Percentiles rank a stretch among this genome's conserved stretches.
These are phyloP conservation scores for Coemansia sp. DNA, from an alignment of 192 early-diverging fungal species.

Conservation along the genomic window DNA sequence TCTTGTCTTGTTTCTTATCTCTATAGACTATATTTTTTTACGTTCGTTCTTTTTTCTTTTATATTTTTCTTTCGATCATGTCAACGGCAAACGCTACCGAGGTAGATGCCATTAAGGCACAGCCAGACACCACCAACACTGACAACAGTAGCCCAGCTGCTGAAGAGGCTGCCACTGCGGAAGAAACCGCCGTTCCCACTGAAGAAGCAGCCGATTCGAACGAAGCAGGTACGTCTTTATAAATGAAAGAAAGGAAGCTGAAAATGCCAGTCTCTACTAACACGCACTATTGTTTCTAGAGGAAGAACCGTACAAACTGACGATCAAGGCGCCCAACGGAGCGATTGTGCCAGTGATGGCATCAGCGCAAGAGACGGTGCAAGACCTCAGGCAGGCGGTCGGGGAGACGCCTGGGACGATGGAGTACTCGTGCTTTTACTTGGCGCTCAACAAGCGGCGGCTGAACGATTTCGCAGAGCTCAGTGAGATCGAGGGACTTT, in stretches of 20 bases:
- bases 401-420: conserved; percentile 82
- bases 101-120: conserved; percentile 9
- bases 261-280: not conserved
- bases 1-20: conserved; percentile 11
- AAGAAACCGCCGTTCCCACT: not conserved
- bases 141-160: not conserved
- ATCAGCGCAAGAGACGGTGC: conserved; percentile 71
- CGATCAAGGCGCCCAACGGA: conserved; percentile 49
- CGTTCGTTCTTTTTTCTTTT: conserved; percentile 3
- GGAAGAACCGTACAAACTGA: conserved; percentile 39
- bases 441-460: conserved; percentile 68
- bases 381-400: conserved; percentile 84
- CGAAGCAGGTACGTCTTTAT: not conserved
- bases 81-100: conserved; percentile 18
- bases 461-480: conserved; percentile 76
- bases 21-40: not conserved
- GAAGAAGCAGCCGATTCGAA: not conserved
- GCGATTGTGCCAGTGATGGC: conserved; percentile 43
- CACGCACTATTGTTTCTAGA: conserved; percentile 8
- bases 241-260: not conserved
- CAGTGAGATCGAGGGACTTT: conserved; percentile 63
- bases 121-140: not conserved
- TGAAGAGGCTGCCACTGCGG: not conserved
- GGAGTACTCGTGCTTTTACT: conserved; percentile 89
- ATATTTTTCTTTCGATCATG: conserved; percentile 14